Conservation (phyloP, 306 rosid genomes). For the Comarum palustre region DNA sequence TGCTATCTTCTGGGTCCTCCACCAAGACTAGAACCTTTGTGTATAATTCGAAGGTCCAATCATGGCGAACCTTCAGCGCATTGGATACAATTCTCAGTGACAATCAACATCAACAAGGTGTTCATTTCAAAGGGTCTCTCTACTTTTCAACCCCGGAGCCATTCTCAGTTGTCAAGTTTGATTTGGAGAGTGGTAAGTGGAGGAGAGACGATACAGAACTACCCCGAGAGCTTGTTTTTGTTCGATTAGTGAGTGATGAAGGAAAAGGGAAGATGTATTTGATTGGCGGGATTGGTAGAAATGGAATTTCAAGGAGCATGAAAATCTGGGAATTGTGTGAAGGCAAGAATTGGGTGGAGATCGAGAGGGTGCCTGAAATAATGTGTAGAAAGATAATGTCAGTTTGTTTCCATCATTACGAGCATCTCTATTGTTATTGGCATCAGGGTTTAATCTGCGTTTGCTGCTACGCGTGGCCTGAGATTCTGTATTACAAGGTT, state of each 20-base stretch:
- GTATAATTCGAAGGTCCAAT: conserved; percentile 43
- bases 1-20: conserved; percentile 38
- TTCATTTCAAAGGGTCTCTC: conserved; percentile 39
- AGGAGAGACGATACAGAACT: conserved; percentile 28
- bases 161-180: conserved; percentile 54
- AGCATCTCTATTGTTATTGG: conserved; percentile 88
- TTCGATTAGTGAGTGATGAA: conserved; percentile 51
- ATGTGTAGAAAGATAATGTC: conserved; percentile 71
- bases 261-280: conserved; percentile 48
- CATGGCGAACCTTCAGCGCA: conserved; percentile 49
- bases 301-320: conserved; percentile 73
- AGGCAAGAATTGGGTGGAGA: conserved; percentile 52
- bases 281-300: conserved; percentile 76
- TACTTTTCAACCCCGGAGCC: conserved; percentile 70
- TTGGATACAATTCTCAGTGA: conserved; percentile 41
- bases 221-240: conserved; percentile 58
- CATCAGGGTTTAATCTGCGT: conserved; percentile 82
- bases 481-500: conserved; percentile 70
- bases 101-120: conserved; percentile 57
- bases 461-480: conserved; percentile 91
- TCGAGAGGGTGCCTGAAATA: conserved; percentile 63
- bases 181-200: conserved; percentile 64
- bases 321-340: conserved; percentile 63
- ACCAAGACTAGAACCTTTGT: conserved; percentile 34
- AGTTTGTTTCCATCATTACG: conserved; percentile 86